Conservation (phyloP, 2,329 filamentous ascomycete species). For the Paracamarosporium sp. region DNA sequence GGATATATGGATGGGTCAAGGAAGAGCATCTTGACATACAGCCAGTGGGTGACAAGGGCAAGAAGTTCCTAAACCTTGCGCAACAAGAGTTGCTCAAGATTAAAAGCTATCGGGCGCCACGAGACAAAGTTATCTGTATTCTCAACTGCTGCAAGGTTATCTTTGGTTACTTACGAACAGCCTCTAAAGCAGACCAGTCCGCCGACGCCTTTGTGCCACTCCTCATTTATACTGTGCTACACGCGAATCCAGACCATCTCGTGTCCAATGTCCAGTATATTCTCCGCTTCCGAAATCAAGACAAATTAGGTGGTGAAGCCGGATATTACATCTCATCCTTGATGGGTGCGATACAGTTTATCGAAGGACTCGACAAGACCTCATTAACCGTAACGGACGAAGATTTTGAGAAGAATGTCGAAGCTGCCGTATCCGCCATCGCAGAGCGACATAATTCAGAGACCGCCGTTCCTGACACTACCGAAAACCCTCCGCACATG, state of each 20-base stretch:
- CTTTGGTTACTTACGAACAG: conserved; percentile 90
- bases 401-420: conserved; percentile 96
- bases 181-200: conserved; percentile 84
- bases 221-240: conserved; percentile 93
- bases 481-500: conserved; percentile 20
- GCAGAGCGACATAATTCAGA: conserved; percentile 80
- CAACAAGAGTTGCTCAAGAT: conserved; percentile 97
- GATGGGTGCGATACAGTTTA: conserved; percentile 95
- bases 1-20: conserved; percentile 93
- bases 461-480: conserved; percentile 27
- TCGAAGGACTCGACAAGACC: conserved; percentile 94
- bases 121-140: conserved; percentile 98
- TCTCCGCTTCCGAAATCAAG: conserved; percentile 93
- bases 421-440: conserved; percentile 92
- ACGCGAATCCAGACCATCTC: conserved; percentile 92
- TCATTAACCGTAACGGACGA: conserved; percentile 92
- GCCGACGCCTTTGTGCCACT: conserved; percentile 92
- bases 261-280: conserved; percentile 99
- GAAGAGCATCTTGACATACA: conserved; percentile 95
- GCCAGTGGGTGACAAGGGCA: conserved; percentile 81
- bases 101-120: conserved; percentile 92
- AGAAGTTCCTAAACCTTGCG: conserved; percentile 84
- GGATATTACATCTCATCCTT: conserved; percentile 97
- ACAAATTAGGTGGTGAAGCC: conserved; percentile 95
- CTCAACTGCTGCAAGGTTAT: conserved; percentile 99